A percentile compares a stretch with the other conserved stretches of the same genome.
phyloP scores from a whole-genome alignment of 2,329 filamentous ascomycete species.

The Calonectria montana region DNA sequence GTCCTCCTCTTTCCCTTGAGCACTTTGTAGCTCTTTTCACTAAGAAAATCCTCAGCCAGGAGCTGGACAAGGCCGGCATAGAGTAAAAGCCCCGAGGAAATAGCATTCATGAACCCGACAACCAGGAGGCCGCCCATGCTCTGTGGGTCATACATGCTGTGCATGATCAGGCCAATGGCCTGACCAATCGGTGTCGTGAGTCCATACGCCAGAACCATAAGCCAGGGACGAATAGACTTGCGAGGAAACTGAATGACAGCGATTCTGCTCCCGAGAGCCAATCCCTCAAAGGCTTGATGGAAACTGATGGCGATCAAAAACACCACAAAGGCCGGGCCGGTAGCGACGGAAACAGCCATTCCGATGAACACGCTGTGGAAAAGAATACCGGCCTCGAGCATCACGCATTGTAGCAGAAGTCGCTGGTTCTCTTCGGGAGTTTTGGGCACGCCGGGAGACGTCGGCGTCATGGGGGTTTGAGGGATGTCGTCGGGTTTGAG shows the following conservation, averaged over 20 bases:
- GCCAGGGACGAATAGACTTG: slow-evolving; percentile 80
- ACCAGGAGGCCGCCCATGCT: slow-evolving; percentile 81
- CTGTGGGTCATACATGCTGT: slow-evolving; percentile 83
- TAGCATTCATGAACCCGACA: slow-evolving; percentile 89
- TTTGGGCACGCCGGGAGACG: slow-evolving; percentile 38
- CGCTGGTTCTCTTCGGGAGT: slow-evolving; percentile 71
- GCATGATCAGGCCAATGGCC: slow-evolving; percentile 81
- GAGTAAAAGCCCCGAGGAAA: slow-evolving; percentile 81
- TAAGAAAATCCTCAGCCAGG: slow-evolving; percentile 85
- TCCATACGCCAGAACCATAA: slow-evolving; percentile 83
- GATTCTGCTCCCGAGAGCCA: slow-evolving; percentile 87
- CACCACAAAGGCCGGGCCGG: slow-evolving; percentile 81
- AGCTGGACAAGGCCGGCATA: slow-evolving; percentile 89
- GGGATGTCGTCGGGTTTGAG: slow-evolving; percentile 45
- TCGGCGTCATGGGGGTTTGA: slow-evolving; percentile 34
- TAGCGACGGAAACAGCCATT: slow-evolving; percentile 86
- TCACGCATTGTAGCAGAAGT: slow-evolving; percentile 79
- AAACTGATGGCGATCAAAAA: slow-evolving; percentile 85
- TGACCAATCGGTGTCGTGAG: slow-evolving; percentile 85
- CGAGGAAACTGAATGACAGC: slow-evolving; percentile 83
- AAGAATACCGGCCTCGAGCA: slow-evolving; percentile 85
- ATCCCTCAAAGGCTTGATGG: slow-evolving; percentile 89
- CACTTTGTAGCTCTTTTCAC: slow-evolving; percentile 77
- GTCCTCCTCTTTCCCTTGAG: slow-evolving; percentile 71
- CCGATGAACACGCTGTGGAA: slow-evolving; percentile 90